These are phyloP conservation scores for Gremmenia infestans DNA, from an alignment of 2,329 filamentous ascomycete species.

Conservation along the genomic window DNA sequence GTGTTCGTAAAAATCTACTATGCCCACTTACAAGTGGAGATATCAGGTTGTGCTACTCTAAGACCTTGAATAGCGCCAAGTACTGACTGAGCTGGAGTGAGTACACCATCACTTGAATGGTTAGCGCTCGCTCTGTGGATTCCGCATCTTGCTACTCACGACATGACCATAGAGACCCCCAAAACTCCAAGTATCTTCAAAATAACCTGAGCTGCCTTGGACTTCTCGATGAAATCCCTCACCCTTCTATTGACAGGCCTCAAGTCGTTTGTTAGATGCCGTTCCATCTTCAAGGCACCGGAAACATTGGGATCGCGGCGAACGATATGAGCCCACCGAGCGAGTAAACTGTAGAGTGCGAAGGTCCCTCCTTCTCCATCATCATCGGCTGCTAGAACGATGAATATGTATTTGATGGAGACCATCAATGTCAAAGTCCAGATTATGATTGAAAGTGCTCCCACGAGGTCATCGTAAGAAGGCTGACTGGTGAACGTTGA, in stretches of 20 bases:
- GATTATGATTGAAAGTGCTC: constrained; percentile 62
- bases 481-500: constrained; percentile 58
- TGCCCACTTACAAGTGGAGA: constrained; percentile 37
- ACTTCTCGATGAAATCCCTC: constrained; percentile 54
- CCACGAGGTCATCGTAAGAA: constrained; percentile 53
- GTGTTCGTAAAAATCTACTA: background rate
- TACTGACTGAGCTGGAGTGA: constrained; percentile 66
- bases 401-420: constrained; percentile 62
- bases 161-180: constrained; percentile 63
- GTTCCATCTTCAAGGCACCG: constrained; percentile 53
- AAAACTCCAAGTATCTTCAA: constrained; percentile 60
- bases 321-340: constrained; percentile 56
- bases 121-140: constrained; percentile 3
- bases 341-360: constrained; percentile 59
- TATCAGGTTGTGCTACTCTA: constrained; percentile 51
- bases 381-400: constrained; percentile 62
- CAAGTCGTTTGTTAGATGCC: constrained; percentile 53
- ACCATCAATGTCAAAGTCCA: constrained; percentile 67
- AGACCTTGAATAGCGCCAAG: constrained; percentile 64
- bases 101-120: constrained; percentile 47
- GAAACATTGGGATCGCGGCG: constrained; percentile 52
- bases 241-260: constrained; percentile 46
- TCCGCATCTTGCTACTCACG: constrained; percentile 12
- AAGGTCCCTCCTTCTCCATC: constrained; percentile 69
- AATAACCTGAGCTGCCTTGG: constrained; percentile 43